These are phyloP conservation scores for Roridomyces roridus DNA, from an alignment of 768 basidiomycete genomes.

Conservation along the genomic window DNA sequence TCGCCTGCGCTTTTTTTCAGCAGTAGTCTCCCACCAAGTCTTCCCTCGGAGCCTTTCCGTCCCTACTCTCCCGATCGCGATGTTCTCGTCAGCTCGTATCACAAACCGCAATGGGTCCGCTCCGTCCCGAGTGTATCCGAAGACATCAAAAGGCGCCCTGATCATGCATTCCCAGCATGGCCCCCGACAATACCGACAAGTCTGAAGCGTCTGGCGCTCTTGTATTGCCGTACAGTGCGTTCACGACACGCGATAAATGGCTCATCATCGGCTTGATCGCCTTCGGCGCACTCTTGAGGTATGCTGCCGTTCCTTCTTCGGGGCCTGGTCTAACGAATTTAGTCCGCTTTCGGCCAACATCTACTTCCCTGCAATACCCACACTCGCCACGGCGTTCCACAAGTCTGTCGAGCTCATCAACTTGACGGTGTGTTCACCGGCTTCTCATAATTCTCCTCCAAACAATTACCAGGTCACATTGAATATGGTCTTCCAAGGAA, in stretches of 20 bases:
- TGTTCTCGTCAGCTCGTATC: too few species aligned
- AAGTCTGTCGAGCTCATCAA: slow-evolving; percentile 78
- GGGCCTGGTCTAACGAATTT: background rate
- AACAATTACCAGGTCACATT: slow-evolving; percentile 54
- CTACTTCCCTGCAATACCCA: slow-evolving; percentile 82
- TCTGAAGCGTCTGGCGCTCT: too few species aligned
- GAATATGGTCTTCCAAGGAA: slow-evolving; percentile 73
- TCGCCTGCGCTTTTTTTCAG: too few species aligned
- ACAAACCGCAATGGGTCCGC: too few species aligned
- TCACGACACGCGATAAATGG: slow-evolving; percentile 26
- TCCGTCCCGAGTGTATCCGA: too few species aligned
- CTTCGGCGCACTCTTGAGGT: slow-evolving; percentile 26
- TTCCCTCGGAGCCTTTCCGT: too few species aligned
- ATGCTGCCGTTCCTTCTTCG: background rate
- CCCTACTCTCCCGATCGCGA: too few species aligned
- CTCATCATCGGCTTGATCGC: slow-evolving; percentile 24
- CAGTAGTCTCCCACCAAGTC: too few species aligned
- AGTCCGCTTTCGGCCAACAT: slow-evolving; percentile 80
- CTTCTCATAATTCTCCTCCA: slow-evolving; percentile 25
- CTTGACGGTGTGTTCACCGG: slow-evolving; percentile 61
- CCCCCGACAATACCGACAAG: too few species aligned
- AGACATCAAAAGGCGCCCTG: too few species aligned
- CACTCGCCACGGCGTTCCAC: slow-evolving; percentile 65
- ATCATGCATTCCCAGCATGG: too few species aligned
- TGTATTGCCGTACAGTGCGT: slow-evolving; percentile 19